Conservation (phyloP, 768 basidiomycete genomes). For the Myochromella boudieri region DNA sequence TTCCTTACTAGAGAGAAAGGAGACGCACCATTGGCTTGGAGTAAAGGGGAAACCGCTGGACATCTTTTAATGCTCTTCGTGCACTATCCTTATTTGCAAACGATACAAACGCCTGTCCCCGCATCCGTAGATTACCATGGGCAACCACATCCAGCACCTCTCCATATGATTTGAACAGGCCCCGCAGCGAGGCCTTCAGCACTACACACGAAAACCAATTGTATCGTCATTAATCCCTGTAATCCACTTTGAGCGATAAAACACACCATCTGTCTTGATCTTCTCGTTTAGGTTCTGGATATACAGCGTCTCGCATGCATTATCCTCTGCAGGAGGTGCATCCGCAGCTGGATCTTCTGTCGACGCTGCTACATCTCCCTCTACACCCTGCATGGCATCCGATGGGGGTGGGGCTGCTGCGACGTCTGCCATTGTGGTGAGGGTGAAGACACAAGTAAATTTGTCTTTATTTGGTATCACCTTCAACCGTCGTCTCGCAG, state of each 20-base stretch:
- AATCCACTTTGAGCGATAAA: slow-evolving; percentile 7
- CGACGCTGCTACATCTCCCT: slow-evolving; percentile 15
- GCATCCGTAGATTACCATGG: slow-evolving; percentile 93
- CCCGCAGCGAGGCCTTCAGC: slow-evolving; percentile 82
- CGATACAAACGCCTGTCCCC: slow-evolving; percentile 97
- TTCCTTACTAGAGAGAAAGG: neutral
- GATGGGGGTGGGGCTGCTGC: slow-evolving; percentile 24
- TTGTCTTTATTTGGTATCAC: neutral
- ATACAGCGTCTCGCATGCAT: slow-evolving; percentile 83
- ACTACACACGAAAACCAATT: slow-evolving; percentile 43
- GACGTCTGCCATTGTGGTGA: slow-evolving; percentile 27
- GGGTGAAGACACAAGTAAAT: neutral
- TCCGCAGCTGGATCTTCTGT: slow-evolving; percentile 12
- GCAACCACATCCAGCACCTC: slow-evolving; percentile 95
- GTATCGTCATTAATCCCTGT: neutral
- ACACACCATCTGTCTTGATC: slow-evolving; percentile 73
- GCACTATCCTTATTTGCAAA: slow-evolving; percentile 84
- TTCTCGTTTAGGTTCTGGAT: slow-evolving; percentile 97
- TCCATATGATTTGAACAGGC: slow-evolving; percentile 92
- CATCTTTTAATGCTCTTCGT: slow-evolving; percentile 87
- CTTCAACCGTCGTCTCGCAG: too few species aligned
- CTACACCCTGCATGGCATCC: slow-evolving; percentile 33
- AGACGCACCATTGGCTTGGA: slow-evolving; percentile 91
- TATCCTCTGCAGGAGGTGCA: slow-evolving; percentile 36
- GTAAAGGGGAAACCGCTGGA: slow-evolving; percentile 91